Conservation (phyloP, 164 flowering plant genomes). For the Stephania yunnanensis region DNA sequence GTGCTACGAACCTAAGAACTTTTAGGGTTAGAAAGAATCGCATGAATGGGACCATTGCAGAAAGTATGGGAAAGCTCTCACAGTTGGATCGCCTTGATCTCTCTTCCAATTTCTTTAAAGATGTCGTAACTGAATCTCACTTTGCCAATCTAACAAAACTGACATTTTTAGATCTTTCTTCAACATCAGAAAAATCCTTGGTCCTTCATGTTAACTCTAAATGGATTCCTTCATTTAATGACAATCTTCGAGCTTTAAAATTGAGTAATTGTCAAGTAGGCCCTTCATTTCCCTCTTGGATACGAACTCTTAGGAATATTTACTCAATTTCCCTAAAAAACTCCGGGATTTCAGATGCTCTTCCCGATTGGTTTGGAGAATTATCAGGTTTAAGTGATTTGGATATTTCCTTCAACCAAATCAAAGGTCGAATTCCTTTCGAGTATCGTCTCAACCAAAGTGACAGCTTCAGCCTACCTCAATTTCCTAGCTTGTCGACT, state of each 20-base stretch:
- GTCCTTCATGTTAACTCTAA: conserved; percentile 8
- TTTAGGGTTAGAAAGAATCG: background rate
- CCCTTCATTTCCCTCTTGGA: conserved; percentile 5
- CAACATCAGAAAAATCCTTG: conserved; percentile 4
- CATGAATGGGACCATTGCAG: conserved; percentile 5
- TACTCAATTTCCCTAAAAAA: background rate
- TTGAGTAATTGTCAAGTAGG: conserved; percentile 5
- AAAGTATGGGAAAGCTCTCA: conserved; percentile 15
- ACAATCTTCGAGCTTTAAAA: background rate
- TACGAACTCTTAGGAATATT: background rate
- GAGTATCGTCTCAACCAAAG: background rate
- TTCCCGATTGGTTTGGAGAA: conserved; percentile 5
- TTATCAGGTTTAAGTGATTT: background rate
- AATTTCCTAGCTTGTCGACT: background rate
- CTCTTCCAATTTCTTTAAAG: conserved; percentile 8
- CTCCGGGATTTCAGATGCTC: conserved; percentile 3
- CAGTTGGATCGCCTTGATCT: background rate
- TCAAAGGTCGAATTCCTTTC: background rate
- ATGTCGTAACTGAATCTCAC: conserved; percentile 13
- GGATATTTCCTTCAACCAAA: conserved; percentile 11
- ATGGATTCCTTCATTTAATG: conserved; percentile 15
- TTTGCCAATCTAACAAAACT: conserved; percentile 4
- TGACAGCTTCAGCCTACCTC: too few species aligned
- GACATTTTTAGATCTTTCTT: background rate
- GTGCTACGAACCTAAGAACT: background rate